Conservation (phyloP, 345 rosid genomes). For the Aquilaria yunnanensis region DNA sequence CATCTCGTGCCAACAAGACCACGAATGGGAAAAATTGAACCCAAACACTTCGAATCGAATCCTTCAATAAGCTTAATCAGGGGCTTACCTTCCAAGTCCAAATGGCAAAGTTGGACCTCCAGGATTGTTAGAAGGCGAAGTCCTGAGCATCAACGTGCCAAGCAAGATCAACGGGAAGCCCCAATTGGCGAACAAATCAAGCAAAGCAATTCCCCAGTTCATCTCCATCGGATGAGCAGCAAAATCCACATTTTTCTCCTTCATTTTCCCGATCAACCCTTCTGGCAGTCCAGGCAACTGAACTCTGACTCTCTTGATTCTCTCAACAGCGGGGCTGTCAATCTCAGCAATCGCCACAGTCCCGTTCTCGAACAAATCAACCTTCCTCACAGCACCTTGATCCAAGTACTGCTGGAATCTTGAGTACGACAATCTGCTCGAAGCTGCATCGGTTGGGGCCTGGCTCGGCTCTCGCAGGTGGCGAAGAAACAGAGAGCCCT, state of each 20-base stretch:
- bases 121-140: conserved; percentile 33
- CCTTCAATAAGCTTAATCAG: neutral
- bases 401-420: conserved; percentile 58
- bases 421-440: conserved; percentile 52
- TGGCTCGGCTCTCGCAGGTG: conserved; percentile 54
- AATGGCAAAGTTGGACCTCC: conserved; percentile 65
- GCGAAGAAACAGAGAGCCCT: conserved; percentile 17
- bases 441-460: conserved; percentile 35
- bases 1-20: no score
- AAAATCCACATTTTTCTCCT: conserved; percentile 60
- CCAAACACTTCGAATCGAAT: no score
- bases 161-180: conserved; percentile 61
- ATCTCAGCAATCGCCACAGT: conserved; percentile 61
- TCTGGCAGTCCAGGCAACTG: conserved; percentile 60
- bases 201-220: conserved; percentile 37
- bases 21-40: no score
- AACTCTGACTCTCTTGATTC: conserved; percentile 59
- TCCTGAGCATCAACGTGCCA: conserved; percentile 40
- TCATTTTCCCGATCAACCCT: conserved; percentile 52
- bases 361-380: conserved; percentile 73
- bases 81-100: conserved; percentile 56
- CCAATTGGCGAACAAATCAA: conserved; percentile 49
- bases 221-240: conserved; percentile 52
- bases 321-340: conserved; percentile 31
- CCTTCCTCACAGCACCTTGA: conserved; percentile 49